These are phyloP conservation scores for Crataegus laevigata DNA, from an alignment of 306 rosid genomes.

Conservation along the genomic window DNA sequence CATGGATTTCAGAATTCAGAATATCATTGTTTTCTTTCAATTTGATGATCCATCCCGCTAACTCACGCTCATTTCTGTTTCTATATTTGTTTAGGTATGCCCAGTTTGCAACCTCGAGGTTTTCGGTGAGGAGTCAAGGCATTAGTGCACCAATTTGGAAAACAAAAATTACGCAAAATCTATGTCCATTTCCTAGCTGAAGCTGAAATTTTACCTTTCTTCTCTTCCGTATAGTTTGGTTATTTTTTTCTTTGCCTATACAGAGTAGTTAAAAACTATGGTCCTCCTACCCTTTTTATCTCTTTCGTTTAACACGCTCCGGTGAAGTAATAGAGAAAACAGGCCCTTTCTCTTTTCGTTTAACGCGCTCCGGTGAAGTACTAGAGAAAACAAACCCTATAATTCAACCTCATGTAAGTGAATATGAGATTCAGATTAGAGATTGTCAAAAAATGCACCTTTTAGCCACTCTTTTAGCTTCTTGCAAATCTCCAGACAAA, in stretches of 20 bases:
- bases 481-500: neutral
- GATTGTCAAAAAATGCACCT: neutral
- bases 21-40: neutral
- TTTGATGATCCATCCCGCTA: neutral
- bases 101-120: slow-evolving; percentile 91
- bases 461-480: neutral
- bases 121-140: slow-evolving; percentile 54
- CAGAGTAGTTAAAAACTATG: neutral
- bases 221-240: neutral
- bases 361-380: neutral
- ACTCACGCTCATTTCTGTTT: neutral
- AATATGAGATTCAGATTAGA: neutral
- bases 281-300: neutral
- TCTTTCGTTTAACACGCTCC: neutral
- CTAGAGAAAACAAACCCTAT: neutral
- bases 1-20: neutral
- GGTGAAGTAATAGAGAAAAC: neutral
- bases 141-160: slow-evolving; percentile 21
- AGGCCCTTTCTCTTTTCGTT: neutral
- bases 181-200: slow-evolving; percentile 11
- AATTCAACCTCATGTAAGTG: neutral
- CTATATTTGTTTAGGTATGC: slow-evolving; percentile 52
- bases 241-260: neutral
- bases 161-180: neutral
- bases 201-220: neutral